phyloP scores from a whole-genome alignment of 1,284 basidiomycete genomes.

The Baeospora myosura region DNA sequence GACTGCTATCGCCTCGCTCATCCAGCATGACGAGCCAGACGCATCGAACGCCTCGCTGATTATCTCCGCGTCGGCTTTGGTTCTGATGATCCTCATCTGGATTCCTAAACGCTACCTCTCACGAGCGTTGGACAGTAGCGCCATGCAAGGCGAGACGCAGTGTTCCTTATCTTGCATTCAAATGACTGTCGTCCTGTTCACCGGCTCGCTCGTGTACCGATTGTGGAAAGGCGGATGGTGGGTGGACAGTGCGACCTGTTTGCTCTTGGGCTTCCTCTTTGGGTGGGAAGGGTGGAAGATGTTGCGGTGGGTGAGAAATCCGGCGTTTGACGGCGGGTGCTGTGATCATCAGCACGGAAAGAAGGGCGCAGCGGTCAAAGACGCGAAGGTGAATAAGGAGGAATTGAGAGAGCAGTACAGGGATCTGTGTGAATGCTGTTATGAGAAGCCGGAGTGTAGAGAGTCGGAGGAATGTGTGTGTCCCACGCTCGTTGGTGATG shows the following conservation, averaged over 20 bases:
- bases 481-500: no score
- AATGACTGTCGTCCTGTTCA: slow-evolving; percentile 22
- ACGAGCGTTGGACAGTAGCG: slow-evolving; percentile 32
- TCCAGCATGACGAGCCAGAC: slow-evolving; percentile 28
- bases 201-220: slow-evolving; percentile 22
- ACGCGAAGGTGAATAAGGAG: no score
- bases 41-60: slow-evolving; percentile 31
- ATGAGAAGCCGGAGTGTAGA: slow-evolving; percentile 18
- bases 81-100: slow-evolving; percentile 34
- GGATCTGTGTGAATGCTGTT: slow-evolving; percentile 24
- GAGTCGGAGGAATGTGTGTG: slow-evolving; percentile 12
- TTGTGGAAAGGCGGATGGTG: slow-evolving; percentile 40
- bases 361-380: slow-evolving; percentile 7
- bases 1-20: slow-evolving; percentile 29
- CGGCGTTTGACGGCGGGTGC: slow-evolving; percentile 33
- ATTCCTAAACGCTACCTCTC: slow-evolving; percentile 38
- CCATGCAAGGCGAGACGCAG: slow-evolving; percentile 34
- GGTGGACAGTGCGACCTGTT: slow-evolving; percentile 35
- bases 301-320: slow-evolving; percentile 28
- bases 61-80: slow-evolving; percentile 32
- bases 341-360: slow-evolving; percentile 9
- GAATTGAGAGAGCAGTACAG: slow-evolving; percentile 17
- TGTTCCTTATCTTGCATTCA: slow-evolving; percentile 30
- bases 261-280: slow-evolving; percentile 33
- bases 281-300: slow-evolving; percentile 36